Evolutionary conservation across 768 basidiomycete genomes (phyloP).

Genomic region (Suillus lakei): DNA sequence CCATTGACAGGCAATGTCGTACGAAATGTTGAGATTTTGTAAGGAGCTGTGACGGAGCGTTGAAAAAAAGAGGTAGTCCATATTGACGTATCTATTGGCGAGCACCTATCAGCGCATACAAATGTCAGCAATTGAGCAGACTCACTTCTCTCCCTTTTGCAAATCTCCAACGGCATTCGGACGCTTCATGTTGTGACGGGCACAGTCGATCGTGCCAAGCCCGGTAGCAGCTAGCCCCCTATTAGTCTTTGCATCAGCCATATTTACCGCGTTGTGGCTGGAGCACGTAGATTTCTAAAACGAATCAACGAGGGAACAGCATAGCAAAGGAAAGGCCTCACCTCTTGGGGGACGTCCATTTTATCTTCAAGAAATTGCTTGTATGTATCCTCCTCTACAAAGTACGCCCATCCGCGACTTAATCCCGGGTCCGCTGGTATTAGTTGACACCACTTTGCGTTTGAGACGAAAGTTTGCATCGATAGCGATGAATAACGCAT

Average conservation of each 20-base stretch:
- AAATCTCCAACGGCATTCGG: slow-evolving; percentile 13
- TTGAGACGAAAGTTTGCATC: slow-evolving; percentile 34
- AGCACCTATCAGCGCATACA: no score
- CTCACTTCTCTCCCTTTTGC: slow-evolving; percentile 25
- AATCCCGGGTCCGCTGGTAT: slow-evolving; percentile 23
- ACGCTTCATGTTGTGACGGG: slow-evolving; percentile 32
- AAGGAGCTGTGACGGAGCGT: neutral
- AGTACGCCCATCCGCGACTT: slow-evolving; percentile 27
- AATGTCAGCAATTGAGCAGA: no score
- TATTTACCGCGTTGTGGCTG: slow-evolving; percentile 33
- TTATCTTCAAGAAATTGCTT: slow-evolving; percentile 22
- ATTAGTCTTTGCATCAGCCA: slow-evolving; percentile 19
- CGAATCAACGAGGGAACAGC: neutral
- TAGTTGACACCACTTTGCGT: slow-evolving; percentile 20
- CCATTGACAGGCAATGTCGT: no score
- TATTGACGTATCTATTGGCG: slow-evolving; percentile 26
- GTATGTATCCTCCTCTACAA: slow-evolving; percentile 30
- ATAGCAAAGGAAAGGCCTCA: slow-evolving; percentile 8
- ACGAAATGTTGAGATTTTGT: no score
- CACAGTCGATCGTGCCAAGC: slow-evolving; percentile 31
- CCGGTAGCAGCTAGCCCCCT: slow-evolving; percentile 33
- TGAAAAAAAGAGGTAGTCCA: slow-evolving; percentile 39
- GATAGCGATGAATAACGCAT: no score
- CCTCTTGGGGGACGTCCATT: slow-evolving; percentile 26
- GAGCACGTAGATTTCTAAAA: slow-evolving; percentile 34